Percentiles rank a stretch among this genome's conserved stretches.
Evolutionary conservation across 2,329 filamentous ascomycete genomes (phyloP).

Genomic region (Calcarisporium arbuscula): DNA sequence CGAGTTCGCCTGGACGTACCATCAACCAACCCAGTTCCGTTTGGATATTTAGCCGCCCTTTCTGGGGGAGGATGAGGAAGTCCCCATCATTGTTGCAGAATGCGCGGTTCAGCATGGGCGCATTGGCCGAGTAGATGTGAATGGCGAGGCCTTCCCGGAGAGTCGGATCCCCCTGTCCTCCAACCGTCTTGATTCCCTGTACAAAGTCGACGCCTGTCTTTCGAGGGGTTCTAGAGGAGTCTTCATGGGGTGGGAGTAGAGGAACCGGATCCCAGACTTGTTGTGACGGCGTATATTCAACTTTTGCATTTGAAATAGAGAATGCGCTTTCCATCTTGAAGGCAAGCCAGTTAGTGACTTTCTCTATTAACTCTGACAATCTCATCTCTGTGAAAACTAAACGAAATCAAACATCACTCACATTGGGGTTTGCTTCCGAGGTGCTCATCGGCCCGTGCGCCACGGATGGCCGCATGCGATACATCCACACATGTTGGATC

Average conservation of each 20-base stretch:
- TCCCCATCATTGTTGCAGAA: conserved; percentile 51
- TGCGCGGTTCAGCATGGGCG: conserved; percentile 36
- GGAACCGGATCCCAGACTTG: conserved; percentile 43
- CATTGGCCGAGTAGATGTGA: conserved; percentile 38
- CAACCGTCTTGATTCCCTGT: conserved; percentile 38
- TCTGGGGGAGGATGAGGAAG: conserved; percentile 58
- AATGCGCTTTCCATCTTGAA: conserved; percentile 34
- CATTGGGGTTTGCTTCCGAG: conserved; percentile 20
- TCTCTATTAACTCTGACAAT: too few relatives aligned
- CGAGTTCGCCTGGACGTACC: conserved; percentile 62
- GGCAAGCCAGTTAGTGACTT: background rate
- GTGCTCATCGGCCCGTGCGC: conserved; percentile 18
- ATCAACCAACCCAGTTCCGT: conserved; percentile 60
- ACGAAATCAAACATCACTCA: conserved; percentile 3
- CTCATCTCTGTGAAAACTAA: too few relatives aligned
- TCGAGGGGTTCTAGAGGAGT: background rate
- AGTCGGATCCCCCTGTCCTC: conserved; percentile 40
- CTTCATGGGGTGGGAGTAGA: conserved; percentile 6
- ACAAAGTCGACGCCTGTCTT: conserved; percentile 38
- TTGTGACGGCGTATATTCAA: conserved; percentile 39
- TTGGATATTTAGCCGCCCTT: conserved; percentile 59
- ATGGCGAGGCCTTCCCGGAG: conserved; percentile 39
- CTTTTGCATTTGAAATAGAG: conserved; percentile 36
- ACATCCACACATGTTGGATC: conserved; percentile 28
- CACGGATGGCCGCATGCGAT: conserved; percentile 25